Evolutionary conservation across 345 rosid species (phyloP).

Genomic region (Camelina laxa): DNA sequence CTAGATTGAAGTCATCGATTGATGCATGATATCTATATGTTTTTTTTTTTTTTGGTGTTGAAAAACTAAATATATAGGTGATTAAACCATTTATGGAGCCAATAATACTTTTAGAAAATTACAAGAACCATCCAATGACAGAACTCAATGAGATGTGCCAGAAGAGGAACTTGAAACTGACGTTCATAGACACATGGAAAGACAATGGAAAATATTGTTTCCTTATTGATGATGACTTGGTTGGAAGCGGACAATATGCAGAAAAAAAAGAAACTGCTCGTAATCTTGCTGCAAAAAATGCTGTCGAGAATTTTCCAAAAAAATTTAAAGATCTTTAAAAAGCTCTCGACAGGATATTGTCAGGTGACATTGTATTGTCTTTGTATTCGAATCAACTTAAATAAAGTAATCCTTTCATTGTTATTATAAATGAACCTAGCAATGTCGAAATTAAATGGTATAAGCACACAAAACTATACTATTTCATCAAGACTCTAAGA

Average conservation of each 20-base stretch:
- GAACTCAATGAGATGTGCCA: slow-evolving; percentile 63
- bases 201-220: not conserved
- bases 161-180: slow-evolving; percentile 50
- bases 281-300: slow-evolving; percentile 66
- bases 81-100: slow-evolving; percentile 62
- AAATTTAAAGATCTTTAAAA: not conserved
- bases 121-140: slow-evolving; percentile 53
- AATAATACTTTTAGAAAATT: slow-evolving; percentile 46
- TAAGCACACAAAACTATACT: no score
- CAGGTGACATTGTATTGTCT: not conserved
- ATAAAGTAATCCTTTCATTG: no score
- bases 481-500: no score
- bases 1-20: not conserved
- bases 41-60: not conserved
- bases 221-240: slow-evolving; percentile 38
- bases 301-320: slow-evolving; percentile 47
- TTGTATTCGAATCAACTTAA: not conserved
- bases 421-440: no score
- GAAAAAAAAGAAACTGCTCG: slow-evolving; percentile 62
- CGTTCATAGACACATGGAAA: not conserved
- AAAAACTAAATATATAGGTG: slow-evolving; percentile 44
- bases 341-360: no score
- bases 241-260: slow-evolving; percentile 49
- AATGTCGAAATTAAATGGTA: no score
- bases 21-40: not conserved